Percentiles rank a stretch among this genome's conserved stretches.
phyloP scores from a whole-genome alignment of 495 filamentous ascomycete species.

The Neurospora sp. region DNA sequence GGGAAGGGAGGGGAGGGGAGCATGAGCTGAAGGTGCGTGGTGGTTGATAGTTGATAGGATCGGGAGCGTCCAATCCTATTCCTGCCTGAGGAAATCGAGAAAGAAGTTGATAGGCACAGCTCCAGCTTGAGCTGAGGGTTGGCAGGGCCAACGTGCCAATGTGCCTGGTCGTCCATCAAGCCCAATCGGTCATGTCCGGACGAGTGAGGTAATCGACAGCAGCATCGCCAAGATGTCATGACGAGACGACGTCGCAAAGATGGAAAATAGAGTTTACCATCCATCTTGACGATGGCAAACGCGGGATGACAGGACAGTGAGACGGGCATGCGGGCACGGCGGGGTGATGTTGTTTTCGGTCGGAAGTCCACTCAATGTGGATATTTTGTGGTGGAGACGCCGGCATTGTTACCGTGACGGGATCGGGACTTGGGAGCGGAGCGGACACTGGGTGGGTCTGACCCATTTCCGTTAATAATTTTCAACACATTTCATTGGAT shows the following conservation, averaged over 20 bases:
- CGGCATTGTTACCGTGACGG: neutral
- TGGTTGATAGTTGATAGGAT: neutral
- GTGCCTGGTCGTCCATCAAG: neutral
- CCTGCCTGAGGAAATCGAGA: neutral
- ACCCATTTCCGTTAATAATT: neutral
- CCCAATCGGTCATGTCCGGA: neutral
- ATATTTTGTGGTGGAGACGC: neutral
- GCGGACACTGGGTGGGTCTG: neutral
- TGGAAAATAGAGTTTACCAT: neutral
- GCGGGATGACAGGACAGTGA: neutral
- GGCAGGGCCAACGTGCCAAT: neutral
- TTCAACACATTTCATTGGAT: neutral
- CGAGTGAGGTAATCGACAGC: neutral
- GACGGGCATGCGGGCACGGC: neutral
- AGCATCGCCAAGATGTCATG: neutral
- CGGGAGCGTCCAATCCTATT: neutral
- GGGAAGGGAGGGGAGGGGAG: neutral
- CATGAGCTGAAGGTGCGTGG: neutral
- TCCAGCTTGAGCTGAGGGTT: no score
- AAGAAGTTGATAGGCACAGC: no score
- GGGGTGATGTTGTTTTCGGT: neutral
- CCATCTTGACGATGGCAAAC: neutral
- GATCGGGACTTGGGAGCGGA: neutral
- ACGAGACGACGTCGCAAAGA: neutral
- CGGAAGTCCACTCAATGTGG: neutral